phyloP scores from a whole-genome alignment of 164 flowering plant genomes.

The Pachysandra terminalis region DNA sequence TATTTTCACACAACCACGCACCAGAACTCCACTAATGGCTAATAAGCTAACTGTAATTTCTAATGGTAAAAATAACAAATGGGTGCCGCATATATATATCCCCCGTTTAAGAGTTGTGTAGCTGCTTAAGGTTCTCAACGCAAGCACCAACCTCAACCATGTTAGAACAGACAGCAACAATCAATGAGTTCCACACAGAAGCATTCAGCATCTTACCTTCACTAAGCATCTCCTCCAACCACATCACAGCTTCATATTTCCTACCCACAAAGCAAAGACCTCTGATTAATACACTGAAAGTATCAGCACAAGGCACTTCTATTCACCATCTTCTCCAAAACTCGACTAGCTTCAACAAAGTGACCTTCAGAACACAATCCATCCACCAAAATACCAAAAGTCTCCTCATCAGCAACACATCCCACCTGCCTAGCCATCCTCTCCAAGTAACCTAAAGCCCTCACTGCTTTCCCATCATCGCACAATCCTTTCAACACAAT shows the following conservation, averaged over 20 bases:
- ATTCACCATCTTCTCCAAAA: conserved; percentile 59
- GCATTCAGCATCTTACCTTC: conserved; percentile 46
- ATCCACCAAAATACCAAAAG: conserved; percentile 41
- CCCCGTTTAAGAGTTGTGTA: too few relatives aligned
- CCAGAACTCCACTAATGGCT: too few relatives aligned
- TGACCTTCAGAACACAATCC: conserved; percentile 54
- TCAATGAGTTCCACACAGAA: conserved; percentile 53
- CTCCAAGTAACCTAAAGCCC: conserved; percentile 44
- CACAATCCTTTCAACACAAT: conserved; percentile 53
- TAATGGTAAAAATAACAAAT: too few relatives aligned
- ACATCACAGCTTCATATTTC: conserved; percentile 64
- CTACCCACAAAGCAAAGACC: conserved; percentile 63
- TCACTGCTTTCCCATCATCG: conserved; percentile 32
- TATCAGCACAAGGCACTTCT: conserved; percentile 37
- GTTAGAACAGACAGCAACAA: conserved; percentile 34
- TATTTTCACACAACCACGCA: too few relatives aligned
- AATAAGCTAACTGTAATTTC: too few relatives aligned
- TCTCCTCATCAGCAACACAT: conserved; percentile 51
- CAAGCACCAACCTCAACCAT: conserved; percentile 4
- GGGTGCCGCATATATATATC: too few relatives aligned
- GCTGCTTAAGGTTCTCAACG: background rate
- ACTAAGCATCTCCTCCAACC: conserved; percentile 88
- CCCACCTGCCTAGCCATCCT: conserved; percentile 62
- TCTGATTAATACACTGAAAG: conserved; percentile 33
- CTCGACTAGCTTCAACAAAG: conserved; percentile 50